Evolutionary conservation across 2,329 filamentous ascomycete species (phyloP).

Genomic region (Colletotrichum chrysophilum): DNA sequence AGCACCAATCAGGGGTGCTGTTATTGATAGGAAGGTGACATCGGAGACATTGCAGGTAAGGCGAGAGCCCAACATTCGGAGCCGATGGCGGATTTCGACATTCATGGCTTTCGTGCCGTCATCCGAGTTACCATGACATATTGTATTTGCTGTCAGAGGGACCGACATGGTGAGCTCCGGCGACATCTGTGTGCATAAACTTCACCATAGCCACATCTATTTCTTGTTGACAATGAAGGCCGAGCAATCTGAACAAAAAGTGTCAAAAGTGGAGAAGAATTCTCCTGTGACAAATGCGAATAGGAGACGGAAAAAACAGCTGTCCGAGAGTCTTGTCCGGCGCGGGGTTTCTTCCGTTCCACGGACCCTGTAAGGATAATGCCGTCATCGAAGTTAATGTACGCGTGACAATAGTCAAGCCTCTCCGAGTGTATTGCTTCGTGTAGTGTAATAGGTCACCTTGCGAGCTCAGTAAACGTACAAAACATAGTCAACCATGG

Average conservation of each 20-base stretch:
- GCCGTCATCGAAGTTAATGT: constrained; percentile 1
- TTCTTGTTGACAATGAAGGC: background rate
- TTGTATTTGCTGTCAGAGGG: background rate
- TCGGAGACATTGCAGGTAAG: background rate
- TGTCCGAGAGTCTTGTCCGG: background rate
- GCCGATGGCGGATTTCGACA: background rate
- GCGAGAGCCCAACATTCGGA: background rate
- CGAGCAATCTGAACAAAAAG: background rate
- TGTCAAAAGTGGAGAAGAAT: background rate
- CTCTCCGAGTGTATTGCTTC: background rate
- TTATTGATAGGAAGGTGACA: background rate
- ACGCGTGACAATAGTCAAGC: background rate
- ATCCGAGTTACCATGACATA: background rate
- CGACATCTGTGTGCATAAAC: background rate
- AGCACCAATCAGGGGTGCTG: background rate
- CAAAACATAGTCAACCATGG: constrained; percentile 1
- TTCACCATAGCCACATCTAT: background rate
- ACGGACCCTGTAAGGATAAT: background rate
- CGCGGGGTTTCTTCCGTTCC: background rate
- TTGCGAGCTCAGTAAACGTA: background rate
- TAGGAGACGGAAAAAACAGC: background rate
- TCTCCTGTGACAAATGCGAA: background rate
- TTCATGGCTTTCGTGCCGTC: background rate
- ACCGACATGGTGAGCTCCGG: background rate
- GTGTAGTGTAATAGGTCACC: background rate